phyloP scores from a whole-genome alignment of 495 filamentous ascomycete species.

The Eremomyces bilateralis region DNA sequence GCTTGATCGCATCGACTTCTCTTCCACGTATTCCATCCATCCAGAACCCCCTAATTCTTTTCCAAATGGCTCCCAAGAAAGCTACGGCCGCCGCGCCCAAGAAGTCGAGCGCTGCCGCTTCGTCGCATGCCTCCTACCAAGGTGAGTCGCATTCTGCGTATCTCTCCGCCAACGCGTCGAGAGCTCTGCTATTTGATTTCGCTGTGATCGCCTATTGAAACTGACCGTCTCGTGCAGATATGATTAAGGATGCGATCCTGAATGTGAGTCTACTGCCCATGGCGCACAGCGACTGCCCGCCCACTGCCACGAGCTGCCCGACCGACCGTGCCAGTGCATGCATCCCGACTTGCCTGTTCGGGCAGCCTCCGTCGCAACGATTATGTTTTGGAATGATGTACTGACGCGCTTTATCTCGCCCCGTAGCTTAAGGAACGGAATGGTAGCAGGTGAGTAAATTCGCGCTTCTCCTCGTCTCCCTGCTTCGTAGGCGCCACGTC shows the following conservation, averaged over 20 bases:
- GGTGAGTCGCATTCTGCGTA: constrained; percentile 14
- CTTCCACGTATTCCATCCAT: too few species aligned
- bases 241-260: constrained; percentile 47
- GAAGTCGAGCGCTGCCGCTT: constrained; percentile 28
- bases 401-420: constrained; percentile 10
- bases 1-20: too few species aligned
- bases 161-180: constrained; percentile 7
- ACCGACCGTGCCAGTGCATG: neutral
- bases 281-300: constrained; percentile 16
- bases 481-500: too few species aligned
- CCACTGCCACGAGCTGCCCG: constrained; percentile 17
- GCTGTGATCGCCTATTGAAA: constrained; percentile 13
- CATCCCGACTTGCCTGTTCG: too few species aligned
- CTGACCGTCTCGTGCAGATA: constrained; percentile 30
- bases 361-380: too few species aligned
- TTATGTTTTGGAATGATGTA: neutral
- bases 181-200: constrained; percentile 5
- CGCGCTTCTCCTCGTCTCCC: too few species aligned
- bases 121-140: constrained; percentile 32
- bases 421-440: constrained; percentile 42
- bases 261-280: constrained; percentile 28
- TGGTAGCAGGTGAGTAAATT: constrained; percentile 35
- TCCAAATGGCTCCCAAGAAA: constrained; percentile 47
- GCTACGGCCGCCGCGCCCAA: constrained; percentile 25
- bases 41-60: too few species aligned